A percentile compares a stretch with the other conserved stretches of the same genome.
phyloP scores from a whole-genome alignment of 2,329 filamentous ascomycete species.

The Aspergillus sp. region DNA sequence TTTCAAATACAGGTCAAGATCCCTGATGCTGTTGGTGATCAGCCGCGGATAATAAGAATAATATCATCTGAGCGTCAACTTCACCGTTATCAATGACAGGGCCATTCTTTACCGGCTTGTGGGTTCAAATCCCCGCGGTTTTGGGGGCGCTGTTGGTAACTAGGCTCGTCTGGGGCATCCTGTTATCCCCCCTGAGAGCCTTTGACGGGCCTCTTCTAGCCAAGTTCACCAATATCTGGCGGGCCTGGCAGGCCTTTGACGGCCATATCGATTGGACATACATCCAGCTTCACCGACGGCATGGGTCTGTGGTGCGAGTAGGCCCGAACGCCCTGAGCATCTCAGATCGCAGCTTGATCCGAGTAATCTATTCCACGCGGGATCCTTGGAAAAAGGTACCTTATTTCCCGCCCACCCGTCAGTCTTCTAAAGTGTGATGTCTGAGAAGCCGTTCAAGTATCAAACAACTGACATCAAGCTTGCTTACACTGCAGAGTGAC shows the following conservation, averaged over 20 bases:
- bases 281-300: conserved; percentile 61
- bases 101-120: neutral
- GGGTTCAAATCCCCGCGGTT: conserved; percentile 3
- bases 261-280: conserved; percentile 10
- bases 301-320: conserved; percentile 72
- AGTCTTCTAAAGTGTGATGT: too few species aligned
- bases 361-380: conserved; percentile 75
- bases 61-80: neutral
- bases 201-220: conserved; percentile 8
- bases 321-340: conserved; percentile 75
- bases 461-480: neutral
- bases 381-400: conserved; percentile 48
- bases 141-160: neutral
- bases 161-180: conserved; percentile 4
- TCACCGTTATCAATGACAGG: neutral
- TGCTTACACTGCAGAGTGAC: conserved; percentile 22
- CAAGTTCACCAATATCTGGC: conserved; percentile 15
- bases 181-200: conserved; percentile 2
- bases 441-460: too few species aligned
- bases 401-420: neutral
- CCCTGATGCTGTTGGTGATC: neutral
- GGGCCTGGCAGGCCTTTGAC: conserved; percentile 6
- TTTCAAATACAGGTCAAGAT: neutral
- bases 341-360: conserved; percentile 69
- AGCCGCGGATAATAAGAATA: neutral